Evolutionary conservation across 306 rosid genomes (phyloP).

Genomic region (Trifolium pratense): DNA sequence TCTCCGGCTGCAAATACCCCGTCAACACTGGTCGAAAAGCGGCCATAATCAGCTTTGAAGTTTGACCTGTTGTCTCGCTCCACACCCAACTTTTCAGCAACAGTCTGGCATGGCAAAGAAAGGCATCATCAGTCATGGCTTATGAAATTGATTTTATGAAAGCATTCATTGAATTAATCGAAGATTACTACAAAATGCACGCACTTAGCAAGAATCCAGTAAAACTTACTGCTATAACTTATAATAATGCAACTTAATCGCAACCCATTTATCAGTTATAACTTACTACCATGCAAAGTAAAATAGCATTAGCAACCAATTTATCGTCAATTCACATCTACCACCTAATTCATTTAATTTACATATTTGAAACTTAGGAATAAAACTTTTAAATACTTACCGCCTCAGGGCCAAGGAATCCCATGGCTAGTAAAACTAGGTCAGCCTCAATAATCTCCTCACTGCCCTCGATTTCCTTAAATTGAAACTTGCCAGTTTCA

Average conservation of each 20-base stretch:
- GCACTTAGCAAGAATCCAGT: not conserved
- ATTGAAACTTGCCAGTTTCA: constrained; percentile 77
- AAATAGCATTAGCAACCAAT: not conserved
- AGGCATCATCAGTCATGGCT: constrained; percentile 18
- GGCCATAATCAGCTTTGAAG: constrained; percentile 88
- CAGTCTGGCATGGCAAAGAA: constrained; percentile 53
- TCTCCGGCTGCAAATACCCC: constrained; percentile 93
- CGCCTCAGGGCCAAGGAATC: constrained; percentile 97
- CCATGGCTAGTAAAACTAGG: constrained; percentile 90
- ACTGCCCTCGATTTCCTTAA: constrained; percentile 86
- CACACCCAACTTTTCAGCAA: constrained; percentile 77
- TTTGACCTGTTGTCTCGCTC: constrained; percentile 83
- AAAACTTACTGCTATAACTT: not conserved
- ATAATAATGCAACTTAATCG: not conserved
- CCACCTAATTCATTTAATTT: not conserved
- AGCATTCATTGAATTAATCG: not conserved
- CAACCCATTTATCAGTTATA: not conserved
- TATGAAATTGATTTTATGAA: not conserved
- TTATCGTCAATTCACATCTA: not conserved
- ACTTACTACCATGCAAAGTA: not conserved
- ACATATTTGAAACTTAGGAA: not conserved
- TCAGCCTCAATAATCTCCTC: constrained; percentile 92
- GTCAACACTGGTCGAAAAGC: constrained; percentile 74
- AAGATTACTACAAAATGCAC: not conserved
- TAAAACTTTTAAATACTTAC: constrained; percentile 54